phyloP scores from a whole-genome alignment of 331 rosid species.

The Quercus tomentella region DNA sequence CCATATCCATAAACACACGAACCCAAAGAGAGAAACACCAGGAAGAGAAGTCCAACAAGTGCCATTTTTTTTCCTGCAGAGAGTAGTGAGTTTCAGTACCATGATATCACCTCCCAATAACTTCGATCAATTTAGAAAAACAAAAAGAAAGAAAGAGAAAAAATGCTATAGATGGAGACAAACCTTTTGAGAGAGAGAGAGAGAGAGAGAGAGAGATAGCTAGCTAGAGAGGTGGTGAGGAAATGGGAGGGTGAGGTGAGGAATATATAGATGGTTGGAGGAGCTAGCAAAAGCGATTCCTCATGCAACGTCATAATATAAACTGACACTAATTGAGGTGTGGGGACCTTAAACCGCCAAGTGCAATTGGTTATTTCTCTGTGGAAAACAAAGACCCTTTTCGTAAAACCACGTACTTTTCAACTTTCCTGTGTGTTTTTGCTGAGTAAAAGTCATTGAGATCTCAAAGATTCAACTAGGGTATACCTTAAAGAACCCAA shows the following conservation, averaged over 20 bases:
- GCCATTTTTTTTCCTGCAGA: conserved; percentile 33
- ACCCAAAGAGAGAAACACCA: conserved; percentile 32
- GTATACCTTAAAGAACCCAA: background rate
- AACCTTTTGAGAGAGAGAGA: background rate
- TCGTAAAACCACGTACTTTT: conserved; percentile 43
- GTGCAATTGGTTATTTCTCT: conserved; percentile 25
- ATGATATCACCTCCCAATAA: background rate
- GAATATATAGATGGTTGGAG: conserved; percentile 38
- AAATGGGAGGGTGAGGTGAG: conserved; percentile 7
- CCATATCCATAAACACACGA: conserved; percentile 25
- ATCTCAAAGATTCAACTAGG: background rate
- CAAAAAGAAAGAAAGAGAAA: background rate
- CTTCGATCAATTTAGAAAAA: background rate
- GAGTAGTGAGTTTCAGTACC: background rate
- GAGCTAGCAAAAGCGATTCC: background rate
- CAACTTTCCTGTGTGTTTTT: conserved; percentile 4
- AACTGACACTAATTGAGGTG: conserved; percentile 37
- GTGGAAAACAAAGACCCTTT: conserved; percentile 16
- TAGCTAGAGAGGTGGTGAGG: conserved; percentile 4
- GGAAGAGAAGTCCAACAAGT: conserved; percentile 26
- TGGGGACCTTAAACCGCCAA: conserved; percentile 60
- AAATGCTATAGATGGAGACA: background rate
- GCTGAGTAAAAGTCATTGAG: background rate
- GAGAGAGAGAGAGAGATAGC: background rate
- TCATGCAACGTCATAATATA: conserved; percentile 13